A percentile compares a stretch with the other conserved stretches of the same genome.
Evolutionary conservation across 805 yeast species (phyloP).

Genomic region (Lipomyces chichibuensis): DNA sequence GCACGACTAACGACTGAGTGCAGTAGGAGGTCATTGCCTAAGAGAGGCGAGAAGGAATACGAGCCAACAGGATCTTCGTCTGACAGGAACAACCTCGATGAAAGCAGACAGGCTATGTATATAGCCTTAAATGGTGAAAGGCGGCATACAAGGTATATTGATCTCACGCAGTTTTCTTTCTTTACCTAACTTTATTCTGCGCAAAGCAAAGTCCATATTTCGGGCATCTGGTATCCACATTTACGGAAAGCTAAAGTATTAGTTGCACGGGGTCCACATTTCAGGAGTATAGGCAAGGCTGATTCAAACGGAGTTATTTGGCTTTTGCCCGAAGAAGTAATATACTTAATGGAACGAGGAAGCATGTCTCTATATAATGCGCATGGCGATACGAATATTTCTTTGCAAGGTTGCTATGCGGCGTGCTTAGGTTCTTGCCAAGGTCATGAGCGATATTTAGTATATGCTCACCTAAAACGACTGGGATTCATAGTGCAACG

Average conservation of each 20-base stretch:
- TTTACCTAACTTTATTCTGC: not conserved
- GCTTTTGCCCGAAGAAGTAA: conserved; percentile 67
- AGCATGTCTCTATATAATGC: conserved; percentile 51
- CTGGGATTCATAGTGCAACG: conserved; percentile 70
- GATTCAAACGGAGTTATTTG: conserved; percentile 54
- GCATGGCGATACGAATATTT: conserved; percentile 49
- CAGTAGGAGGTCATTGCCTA: conserved; percentile 51
- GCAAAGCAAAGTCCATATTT: conserved; percentile 52
- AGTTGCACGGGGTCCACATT: conserved; percentile 70
- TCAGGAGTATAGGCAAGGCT: conserved; percentile 70
- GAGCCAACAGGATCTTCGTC: conserved; percentile 74
- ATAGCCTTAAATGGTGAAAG: conserved; percentile 55
- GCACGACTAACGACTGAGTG: not conserved
- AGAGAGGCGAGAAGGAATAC: conserved; percentile 82
- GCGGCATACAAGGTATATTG: conserved; percentile 38
- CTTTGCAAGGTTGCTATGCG: conserved; percentile 67
- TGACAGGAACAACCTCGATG: conserved; percentile 54
- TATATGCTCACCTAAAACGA: conserved; percentile 73
- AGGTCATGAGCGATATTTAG: conserved; percentile 60
- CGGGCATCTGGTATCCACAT: conserved; percentile 53
- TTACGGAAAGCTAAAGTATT: conserved; percentile 47
- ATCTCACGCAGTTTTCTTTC: not conserved
- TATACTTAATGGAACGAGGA: conserved; percentile 84
- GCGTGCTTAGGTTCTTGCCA: conserved; percentile 50
- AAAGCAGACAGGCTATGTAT: conserved; percentile 72